Evolutionary conservation across 148 eudicot species (phyloP).

Genomic region (Amaranthus hypochondriacus): DNA sequence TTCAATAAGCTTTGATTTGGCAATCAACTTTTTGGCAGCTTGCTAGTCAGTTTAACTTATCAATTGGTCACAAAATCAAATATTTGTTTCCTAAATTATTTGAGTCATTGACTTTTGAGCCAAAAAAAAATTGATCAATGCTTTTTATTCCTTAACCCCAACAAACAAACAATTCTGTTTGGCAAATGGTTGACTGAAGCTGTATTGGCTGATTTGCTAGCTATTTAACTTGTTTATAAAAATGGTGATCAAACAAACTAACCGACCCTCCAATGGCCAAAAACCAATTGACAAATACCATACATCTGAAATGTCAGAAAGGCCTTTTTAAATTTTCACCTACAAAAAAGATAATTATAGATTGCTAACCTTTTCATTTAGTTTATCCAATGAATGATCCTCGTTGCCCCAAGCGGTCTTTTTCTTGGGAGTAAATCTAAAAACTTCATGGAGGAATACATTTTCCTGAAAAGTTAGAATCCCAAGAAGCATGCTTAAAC

Average conservation of each 20-base stretch:
- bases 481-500: neutral
- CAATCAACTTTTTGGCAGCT: no score
- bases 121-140: no score
- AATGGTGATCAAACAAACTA: neutral
- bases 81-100: no score
- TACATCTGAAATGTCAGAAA: neutral
- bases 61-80: no score
- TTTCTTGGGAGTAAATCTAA: constrained; percentile 73
- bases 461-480: constrained; percentile 48
- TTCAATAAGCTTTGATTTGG: no score
- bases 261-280: neutral
- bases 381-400: constrained; percentile 31
- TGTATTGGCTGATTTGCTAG: no score
- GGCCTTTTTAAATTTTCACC: neutral
- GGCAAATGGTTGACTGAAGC: no score
- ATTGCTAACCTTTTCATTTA: constrained; percentile 58
- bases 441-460: constrained; percentile 78
- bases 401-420: constrained; percentile 34
- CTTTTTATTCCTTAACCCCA: no score
- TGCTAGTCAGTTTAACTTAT: no score
- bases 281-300: neutral
- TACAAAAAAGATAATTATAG: neutral
- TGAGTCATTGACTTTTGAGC: no score
- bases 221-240: no score
- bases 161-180: no score